Evolutionary conservation across 768 basidiomycete species (phyloP).

Genomic region (Panaeolus cyanescens): DNA sequence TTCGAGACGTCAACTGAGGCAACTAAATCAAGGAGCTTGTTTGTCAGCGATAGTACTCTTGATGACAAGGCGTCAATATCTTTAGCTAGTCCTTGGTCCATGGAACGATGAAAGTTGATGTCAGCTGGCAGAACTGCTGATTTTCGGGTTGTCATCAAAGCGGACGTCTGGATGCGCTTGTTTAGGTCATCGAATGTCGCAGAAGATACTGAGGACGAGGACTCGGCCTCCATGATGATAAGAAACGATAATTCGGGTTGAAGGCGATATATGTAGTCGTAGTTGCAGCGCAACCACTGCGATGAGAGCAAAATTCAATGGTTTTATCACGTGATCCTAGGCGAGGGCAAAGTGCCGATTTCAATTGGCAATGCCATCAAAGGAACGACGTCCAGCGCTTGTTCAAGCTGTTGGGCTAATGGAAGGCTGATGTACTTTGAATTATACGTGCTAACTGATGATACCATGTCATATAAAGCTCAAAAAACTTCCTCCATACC

Average conservation of each 20-base stretch:
- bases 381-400: too few species aligned
- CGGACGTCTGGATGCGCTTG: slow-evolving; percentile 55
- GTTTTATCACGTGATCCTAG: too few species aligned
- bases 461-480: too few species aligned
- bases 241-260: not conserved
- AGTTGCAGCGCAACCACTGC: too few species aligned
- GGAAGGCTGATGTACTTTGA: too few species aligned
- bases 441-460: too few species aligned
- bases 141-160: slow-evolving; percentile 63
- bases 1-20: slow-evolving; percentile 39
- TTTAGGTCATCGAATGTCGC: slow-evolving; percentile 54
- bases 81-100: slow-evolving; percentile 69
- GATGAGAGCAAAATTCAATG: not conserved
- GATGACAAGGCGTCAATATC: slow-evolving; percentile 72
- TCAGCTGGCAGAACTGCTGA: slow-evolving; percentile 70
- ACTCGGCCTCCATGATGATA: not conserved
- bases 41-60: slow-evolving; percentile 66
- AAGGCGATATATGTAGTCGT: too few species aligned
- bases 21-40: slow-evolving; percentile 58
- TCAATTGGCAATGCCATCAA: too few species aligned
- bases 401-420: too few species aligned
- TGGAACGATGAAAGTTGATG: slow-evolving; percentile 86
- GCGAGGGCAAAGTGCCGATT: too few species aligned
- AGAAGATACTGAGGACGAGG: not conserved
- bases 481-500: too few species aligned